Evolutionary conservation across 2,329 filamentous ascomycete species (phyloP), one percentile per base, ranked within the genome.

Genomic region (Colletotrichum nymphaeae): DNA sequence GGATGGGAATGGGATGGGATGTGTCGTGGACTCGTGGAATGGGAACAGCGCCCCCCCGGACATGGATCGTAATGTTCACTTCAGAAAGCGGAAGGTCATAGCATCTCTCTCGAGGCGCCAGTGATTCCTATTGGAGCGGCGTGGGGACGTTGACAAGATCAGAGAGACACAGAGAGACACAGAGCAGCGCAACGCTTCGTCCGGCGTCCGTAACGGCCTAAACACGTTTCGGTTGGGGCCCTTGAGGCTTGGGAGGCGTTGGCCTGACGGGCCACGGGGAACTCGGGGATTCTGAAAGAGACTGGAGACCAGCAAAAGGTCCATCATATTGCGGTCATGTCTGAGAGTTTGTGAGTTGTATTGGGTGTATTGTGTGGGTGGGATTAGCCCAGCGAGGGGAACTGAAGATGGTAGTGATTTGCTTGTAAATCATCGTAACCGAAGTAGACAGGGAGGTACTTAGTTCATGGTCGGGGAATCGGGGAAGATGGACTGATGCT

Each of bases 71-170:
- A 37, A 35, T 37, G 49, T 64, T 55, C 16, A 26, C 49, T 56
- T 56, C 67, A 55, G 58, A 52, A 72, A 58, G 53, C 56, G 69
- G 63, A 72, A 69, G 66, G 69, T 69, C 65, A 72, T 53, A 73
- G 70, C 67, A 64, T 55, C 16, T 42, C 28, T 42, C 28, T 42
- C 14, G 19, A 60, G 24, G 68, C 67, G 70, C 60, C 60, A 70
- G 56, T 22, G 35, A 3, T 65, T 73, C 70, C 70, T 57, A 73
- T 73, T 70, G 70, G 70, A n/a, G 63, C 52, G 22, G 63, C 63
- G 32, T 56, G 5, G 59, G 63, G 30, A 56, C 49, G 62, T 56
- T 53, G 63, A 42, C 32, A 30, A 19, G 30, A 58, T 42, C 5
- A 42, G 37, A 42, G 37, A 42, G 16, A 42, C 5, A 37, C 11